These are phyloP conservation scores for Colletotrichum lupini DNA, from an alignment of 2,329 filamentous ascomycete species.

Conservation along the genomic window DNA sequence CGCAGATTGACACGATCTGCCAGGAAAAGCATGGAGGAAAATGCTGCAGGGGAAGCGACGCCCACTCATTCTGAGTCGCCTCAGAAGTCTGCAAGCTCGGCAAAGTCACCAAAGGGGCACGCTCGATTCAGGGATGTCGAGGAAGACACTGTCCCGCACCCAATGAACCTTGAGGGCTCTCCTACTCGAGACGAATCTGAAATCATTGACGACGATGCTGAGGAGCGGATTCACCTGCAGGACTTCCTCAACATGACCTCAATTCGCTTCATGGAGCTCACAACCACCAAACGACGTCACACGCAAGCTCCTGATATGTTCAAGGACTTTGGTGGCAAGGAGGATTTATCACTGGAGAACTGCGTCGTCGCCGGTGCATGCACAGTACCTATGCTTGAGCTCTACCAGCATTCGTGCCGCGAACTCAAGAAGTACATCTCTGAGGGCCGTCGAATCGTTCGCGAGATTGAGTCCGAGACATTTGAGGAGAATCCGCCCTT, in stretches of 20 bases:
- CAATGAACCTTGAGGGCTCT: slow-evolving; percentile 57
- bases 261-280: slow-evolving; percentile 98
- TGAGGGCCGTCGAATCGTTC: slow-evolving; percentile 88
- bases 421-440: slow-evolving; percentile 98
- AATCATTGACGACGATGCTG: slow-evolving; percentile 60
- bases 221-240: slow-evolving; percentile 81
- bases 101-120: slow-evolving; percentile 67
- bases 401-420: slow-evolving; percentile 95
- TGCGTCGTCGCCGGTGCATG: slow-evolving; percentile 91
- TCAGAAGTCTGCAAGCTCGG: slow-evolving; percentile 50
- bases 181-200: slow-evolving; percentile 53
- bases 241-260: slow-evolving; percentile 96
- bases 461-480: slow-evolving; percentile 89
- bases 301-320: slow-evolving; percentile 73
- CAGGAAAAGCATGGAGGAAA: slow-evolving; percentile 57
- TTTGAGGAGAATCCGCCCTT: slow-evolving; percentile 90
- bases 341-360: slow-evolving; percentile 73
- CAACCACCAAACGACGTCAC: slow-evolving; percentile 92
- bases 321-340: slow-evolving; percentile 55
- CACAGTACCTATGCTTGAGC: slow-evolving; percentile 90
- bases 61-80: slow-evolving; percentile 61
- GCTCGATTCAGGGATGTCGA: slow-evolving; percentile 66
- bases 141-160: slow-evolving; percentile 54
- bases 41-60: slow-evolving; percentile 47
- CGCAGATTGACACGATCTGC: slow-evolving; percentile 66